Conservation (phyloP, 2,329 filamentous ascomycete species). For the Fusarium drepaniforme region DNA sequence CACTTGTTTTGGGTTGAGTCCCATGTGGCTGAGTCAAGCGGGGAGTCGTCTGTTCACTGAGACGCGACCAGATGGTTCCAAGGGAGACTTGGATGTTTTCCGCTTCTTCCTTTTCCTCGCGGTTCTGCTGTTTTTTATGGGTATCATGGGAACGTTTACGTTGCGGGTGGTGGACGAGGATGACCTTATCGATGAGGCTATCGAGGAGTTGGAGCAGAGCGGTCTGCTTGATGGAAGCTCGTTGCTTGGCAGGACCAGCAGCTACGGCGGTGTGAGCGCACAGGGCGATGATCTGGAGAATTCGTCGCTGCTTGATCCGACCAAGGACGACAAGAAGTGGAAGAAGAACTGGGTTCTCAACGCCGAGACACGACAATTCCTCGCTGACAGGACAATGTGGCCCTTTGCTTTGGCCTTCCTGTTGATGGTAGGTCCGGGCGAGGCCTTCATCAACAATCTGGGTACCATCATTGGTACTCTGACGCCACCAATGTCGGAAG, state of each 20-base stretch:
- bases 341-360: slow-evolving; percentile 95
- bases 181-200: slow-evolving; percentile 88
- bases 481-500: slow-evolving; percentile 67
- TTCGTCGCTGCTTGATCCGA: slow-evolving; percentile 53
- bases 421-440: slow-evolving; percentile 92
- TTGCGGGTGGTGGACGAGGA: slow-evolving; percentile 86
- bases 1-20: slow-evolving; percentile 91
- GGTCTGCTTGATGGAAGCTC: slow-evolving; percentile 83
- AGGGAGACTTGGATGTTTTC: slow-evolving; percentile 79
- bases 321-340: slow-evolving; percentile 64
- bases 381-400: slow-evolving; percentile 96
- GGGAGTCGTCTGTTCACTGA: slow-evolving; percentile 84
- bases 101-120: slow-evolving; percentile 90
- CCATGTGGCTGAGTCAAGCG: slow-evolving; percentile 95
- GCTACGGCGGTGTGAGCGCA: slow-evolving; percentile 73
- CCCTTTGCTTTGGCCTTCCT: slow-evolving; percentile 91
- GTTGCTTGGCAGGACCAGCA: slow-evolving; percentile 70
- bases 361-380: slow-evolving; percentile 86
- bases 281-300: slow-evolving; percentile 60
- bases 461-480: slow-evolving; percentile 93
- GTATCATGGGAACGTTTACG: slow-evolving; percentile 78
- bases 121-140: slow-evolving; percentile 76
- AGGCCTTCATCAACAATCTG: slow-evolving; percentile 97
- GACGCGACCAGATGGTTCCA: slow-evolving; percentile 70
- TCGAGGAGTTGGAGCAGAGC: slow-evolving; percentile 91